Evolutionary conservation across 73 alveolate genomes (phyloP), one percentile per base, ranked within the genome.

Genomic region (Paramecium primaurelia): DNA sequence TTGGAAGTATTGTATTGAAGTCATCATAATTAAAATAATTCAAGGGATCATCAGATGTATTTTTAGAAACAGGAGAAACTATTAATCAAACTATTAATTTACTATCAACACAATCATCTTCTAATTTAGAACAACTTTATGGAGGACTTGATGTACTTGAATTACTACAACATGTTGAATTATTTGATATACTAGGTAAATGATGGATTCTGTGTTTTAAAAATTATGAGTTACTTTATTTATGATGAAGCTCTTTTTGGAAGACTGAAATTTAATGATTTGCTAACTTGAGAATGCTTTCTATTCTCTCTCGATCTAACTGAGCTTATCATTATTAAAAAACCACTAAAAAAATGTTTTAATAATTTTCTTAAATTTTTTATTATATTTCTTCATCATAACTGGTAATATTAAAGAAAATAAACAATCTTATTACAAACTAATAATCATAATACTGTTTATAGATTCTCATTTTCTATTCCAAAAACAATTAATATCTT

Each of bases 91-190:
- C 7, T 25, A 9, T 5, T 22, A 0, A 64, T 12, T 2, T 64
- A 64, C 84, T 28, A 3, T 64, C 84, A 34, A 64, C 3, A 34
- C 51, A 32, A 64, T 64, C 84, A 26, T 64, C 84, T 10, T 64
- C 84, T 64, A 64, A 64, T 12, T 64, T 25, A 1, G 84, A 12
- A 6, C 45, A 28, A 34, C 84, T 64, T 26, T 64, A 64, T 32
- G 84, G 84, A 64, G 84, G 84, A 32, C 51, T 64, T 2, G 16
- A 14, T 26, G 84, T 12, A 64, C 28, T 64, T 12, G 84, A 64
- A 64, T 64, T 64, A 9, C 84, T 64, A 32, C 84, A 64, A 64
- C 45, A 64, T 64, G 84, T 64, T 26, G 84, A 64, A 64, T 64
- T 64, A 34, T 64, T 64, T 3, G 84, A 64, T 28, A 64, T 64